phyloP scores from a whole-genome alignment of 305 asterid species.

The Salvia sclarea region DNA sequence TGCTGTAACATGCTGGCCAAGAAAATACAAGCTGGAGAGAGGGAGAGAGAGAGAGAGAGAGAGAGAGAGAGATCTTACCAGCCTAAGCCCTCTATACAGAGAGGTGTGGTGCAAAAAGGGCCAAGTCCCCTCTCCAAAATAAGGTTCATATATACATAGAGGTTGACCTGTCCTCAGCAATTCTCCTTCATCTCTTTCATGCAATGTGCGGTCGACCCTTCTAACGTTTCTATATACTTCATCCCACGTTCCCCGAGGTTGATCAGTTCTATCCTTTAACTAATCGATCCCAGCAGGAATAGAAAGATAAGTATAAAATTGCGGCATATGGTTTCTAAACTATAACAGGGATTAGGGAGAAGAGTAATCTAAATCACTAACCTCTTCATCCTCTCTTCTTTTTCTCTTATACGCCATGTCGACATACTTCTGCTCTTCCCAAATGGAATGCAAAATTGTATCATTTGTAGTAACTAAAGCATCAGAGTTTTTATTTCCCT shows the following conservation, averaged over 20 bases:
- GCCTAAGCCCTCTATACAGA: slow-evolving; percentile 84
- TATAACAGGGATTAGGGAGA: slow-evolving; percentile 4
- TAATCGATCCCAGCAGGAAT: slow-evolving; percentile 36
- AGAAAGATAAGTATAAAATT: slow-evolving; percentile 16
- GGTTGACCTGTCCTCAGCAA: slow-evolving; percentile 95
- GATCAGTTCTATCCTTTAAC: slow-evolving; percentile 93
- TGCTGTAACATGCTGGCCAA: slow-evolving; percentile 7
- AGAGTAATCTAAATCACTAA: slow-evolving; percentile 23
- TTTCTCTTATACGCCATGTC: slow-evolving; percentile 56
- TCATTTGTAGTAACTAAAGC: slow-evolving; percentile 34
- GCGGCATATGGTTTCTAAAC: slow-evolving; percentile 11
- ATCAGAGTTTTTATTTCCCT: slow-evolving; percentile 42
- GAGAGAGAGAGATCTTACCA: slow-evolving; percentile 47
- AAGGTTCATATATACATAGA: slow-evolving; percentile 88
- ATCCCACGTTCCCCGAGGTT: slow-evolving; percentile 88
- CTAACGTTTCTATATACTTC: slow-evolving; percentile 77
- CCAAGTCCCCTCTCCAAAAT: slow-evolving; percentile 87
- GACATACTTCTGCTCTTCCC: slow-evolving; percentile 71
- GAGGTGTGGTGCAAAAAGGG: slow-evolving; percentile 82
- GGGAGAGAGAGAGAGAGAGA: slow-evolving; percentile 2
- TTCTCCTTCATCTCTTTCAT: slow-evolving; percentile 97
- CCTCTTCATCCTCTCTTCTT: slow-evolving; percentile 93
- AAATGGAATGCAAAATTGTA: slow-evolving; percentile 53
- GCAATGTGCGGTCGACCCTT: slow-evolving; percentile 75
- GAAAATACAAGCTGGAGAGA: not conserved